Evolutionary conservation across 1,284 basidiomycete genomes (phyloP).

Genomic region (Mycena citricolor): DNA sequence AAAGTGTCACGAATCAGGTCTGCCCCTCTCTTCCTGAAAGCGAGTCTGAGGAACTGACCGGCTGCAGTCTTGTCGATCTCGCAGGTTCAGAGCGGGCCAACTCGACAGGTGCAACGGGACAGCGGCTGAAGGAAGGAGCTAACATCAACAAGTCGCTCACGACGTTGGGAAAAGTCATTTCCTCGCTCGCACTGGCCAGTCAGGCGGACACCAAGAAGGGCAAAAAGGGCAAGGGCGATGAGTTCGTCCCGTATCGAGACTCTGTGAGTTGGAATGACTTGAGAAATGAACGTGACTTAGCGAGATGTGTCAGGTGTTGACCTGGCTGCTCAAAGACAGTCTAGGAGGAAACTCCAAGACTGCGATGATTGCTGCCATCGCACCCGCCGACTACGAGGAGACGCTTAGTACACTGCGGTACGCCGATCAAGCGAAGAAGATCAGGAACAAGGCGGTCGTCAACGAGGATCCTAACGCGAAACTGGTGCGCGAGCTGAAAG

Average conservation of each 20-base stretch:
- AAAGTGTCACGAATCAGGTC: slow-evolving; percentile 95
- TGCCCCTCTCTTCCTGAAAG: slow-evolving; percentile 26
- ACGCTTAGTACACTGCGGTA: slow-evolving; percentile 94
- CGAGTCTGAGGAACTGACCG: no score
- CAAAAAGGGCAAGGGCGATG: slow-evolving; percentile 83
- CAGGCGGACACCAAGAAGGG: slow-evolving; percentile 68
- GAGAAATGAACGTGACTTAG: not conserved
- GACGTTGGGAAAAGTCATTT: slow-evolving; percentile 96
- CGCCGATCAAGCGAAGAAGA: slow-evolving; percentile 99
- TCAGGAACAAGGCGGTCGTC: slow-evolving; percentile 98
- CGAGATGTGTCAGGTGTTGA: slow-evolving; percentile 65
- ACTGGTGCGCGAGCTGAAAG: slow-evolving; percentile 96
- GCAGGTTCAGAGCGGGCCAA: slow-evolving; percentile 98
- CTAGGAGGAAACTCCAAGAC: slow-evolving; percentile 95
- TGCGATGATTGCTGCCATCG: slow-evolving; percentile 97
- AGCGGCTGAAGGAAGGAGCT: slow-evolving; percentile 92
- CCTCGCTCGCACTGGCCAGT: slow-evolving; percentile 82
- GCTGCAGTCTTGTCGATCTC: slow-evolving; percentile 80
- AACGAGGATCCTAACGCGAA: slow-evolving; percentile 99
- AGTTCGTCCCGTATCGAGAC: slow-evolving; percentile 93
- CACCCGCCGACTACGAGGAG: slow-evolving; percentile 97
- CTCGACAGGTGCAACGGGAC: slow-evolving; percentile 94
- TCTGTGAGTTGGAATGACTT: slow-evolving; percentile 54
- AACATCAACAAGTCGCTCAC: slow-evolving; percentile 99
- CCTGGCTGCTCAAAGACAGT: slow-evolving; percentile 97